Base-by-base conservation (phyloP, 2,329 filamentous ascomycete genomes). In the Colletotrichum chrysophilum region DNA sequence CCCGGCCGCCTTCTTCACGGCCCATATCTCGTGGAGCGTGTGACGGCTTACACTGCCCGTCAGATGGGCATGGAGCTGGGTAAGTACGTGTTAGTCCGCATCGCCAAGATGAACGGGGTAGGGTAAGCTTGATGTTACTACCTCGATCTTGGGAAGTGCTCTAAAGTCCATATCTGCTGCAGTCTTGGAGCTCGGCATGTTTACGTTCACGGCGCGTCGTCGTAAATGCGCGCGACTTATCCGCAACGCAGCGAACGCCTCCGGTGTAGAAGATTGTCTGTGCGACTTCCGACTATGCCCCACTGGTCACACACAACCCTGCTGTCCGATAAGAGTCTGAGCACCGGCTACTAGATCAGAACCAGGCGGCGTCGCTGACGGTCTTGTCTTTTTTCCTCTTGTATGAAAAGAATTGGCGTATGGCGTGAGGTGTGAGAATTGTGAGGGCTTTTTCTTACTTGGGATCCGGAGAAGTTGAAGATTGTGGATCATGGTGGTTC, bases 51-150 rank as follows among this genome's bases (percentile, higher is more conserved):
- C 95, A 83, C 93, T 95, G 69, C 95, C 94, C 55, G 92, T 94
- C 60, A 97, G 88, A 84, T 97, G 94, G 77, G 95, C 94, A 80
- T 97, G 95, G 69, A 96, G 90, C 93, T 96, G 62, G 30, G 13
- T 43, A 32, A 56, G 38, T 65, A 76, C 55, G 13, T 55, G 72
- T 77, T 52, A 66, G 24, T 26, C 24, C 62, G 32, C 6, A 52
- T 21, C n/a, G 6, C n/a, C 43, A 64, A 7, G 24, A 24, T 28
- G 61, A 21, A 9, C 28, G 34, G 21, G n/a, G 34, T 5, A 26
- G n/a, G 1, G 32, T 21, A 16, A 38, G 18, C 60, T n/a, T 62
- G n/a, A 14, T 16, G 30, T n/a, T 4, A 9, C n/a, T 78, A 89
- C 89, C 87, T 91, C 89, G 55, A 91, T 88, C 79, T 91, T 91